Evolutionary conservation across 768 basidiomycete genomes (phyloP), one percentile per base, ranked within the genome.

Genomic region (Boletus vermiculosoides): DNA sequence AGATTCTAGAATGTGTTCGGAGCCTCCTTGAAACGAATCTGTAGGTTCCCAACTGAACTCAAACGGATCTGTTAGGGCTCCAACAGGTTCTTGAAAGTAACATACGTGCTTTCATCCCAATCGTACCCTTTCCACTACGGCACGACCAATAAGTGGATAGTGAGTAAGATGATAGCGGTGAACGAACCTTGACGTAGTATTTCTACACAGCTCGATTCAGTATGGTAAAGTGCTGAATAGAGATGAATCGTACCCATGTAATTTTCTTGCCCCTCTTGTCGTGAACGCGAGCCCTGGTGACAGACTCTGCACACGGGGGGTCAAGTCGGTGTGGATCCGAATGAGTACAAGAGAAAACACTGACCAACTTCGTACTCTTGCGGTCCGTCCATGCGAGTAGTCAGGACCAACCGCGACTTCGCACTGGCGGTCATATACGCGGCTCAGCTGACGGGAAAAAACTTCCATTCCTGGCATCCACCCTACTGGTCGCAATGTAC

Each of bases 331-430:
- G 40, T 54, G 49, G 11, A 48, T 8, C 0, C 11, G 2, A 60
- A 13, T 22, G 39, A 23, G 58, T 36, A 4, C 9, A 47, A 36
- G 18, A 48, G 41, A 34, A 50, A 47, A 33, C 15, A 74, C 85
- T 73, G 55, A 85, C 87, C 86, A 58, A 88, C 85, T 82, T 85
- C 84, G 66, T 86, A 88, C 64, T 86, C 83, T 52, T 72, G 75
- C 22, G 54, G 52, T 54, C 77, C 77, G 44, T 73, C 76, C 62
- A 73, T 74, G 63, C 62, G 72, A 52, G 53, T 57, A 31, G 57
- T 57, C 31, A 45, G 56, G 51, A 48, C 45, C 34, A 58, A 58
- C 49, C 52, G 45, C 37, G 49, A 48, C 48, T 42, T 33, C 7
- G 44, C 34, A 18, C 20, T n/a, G 16, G 23, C 30, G 2, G 18